A percentile compares a stretch with the other conserved stretches of the same genome.
phyloP scores from a whole-genome alignment of 2,329 filamentous ascomycete genomes.

The Calonectria leucothoes region DNA sequence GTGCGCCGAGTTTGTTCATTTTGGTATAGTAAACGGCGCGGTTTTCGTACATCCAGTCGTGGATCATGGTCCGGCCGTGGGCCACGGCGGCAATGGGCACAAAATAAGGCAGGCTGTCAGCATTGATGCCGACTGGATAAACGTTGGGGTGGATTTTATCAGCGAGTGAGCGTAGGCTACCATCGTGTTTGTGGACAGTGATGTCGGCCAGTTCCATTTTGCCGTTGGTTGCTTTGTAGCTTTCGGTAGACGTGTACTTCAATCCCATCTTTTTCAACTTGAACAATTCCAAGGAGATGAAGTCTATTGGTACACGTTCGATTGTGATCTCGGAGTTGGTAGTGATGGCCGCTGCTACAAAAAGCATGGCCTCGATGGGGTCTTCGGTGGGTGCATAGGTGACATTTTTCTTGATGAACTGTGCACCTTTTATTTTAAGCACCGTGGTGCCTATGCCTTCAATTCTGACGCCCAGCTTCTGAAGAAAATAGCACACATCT shows the following conservation, averaged over 20 bases:
- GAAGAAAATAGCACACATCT: neutral
- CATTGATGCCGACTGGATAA: neutral
- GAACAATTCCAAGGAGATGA: neutral
- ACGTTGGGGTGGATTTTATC: neutral
- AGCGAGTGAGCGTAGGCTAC: neutral
- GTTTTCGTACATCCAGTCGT: neutral
- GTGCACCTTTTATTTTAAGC: neutral
- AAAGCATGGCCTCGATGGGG: neutral
- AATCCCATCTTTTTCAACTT: neutral
- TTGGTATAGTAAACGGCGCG: neutral
- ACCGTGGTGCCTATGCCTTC: neutral
- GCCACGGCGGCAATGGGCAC: neutral
- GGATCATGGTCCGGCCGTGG: neutral
- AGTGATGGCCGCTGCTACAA: neutral
- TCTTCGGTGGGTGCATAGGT: neutral
- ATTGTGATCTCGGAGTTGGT: neutral
- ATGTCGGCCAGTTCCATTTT: neutral
- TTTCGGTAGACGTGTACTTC: neutral
- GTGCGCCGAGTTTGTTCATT: neutral
- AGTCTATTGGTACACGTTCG: neutral
- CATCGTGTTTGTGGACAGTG: neutral
- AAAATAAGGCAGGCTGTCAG: neutral
- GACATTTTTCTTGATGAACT: neutral
- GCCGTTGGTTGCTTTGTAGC: neutral
- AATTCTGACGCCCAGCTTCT: neutral